Conservation (phyloP, 2,329 filamentous ascomycete genomes). For the Fusarium anthophilum region DNA sequence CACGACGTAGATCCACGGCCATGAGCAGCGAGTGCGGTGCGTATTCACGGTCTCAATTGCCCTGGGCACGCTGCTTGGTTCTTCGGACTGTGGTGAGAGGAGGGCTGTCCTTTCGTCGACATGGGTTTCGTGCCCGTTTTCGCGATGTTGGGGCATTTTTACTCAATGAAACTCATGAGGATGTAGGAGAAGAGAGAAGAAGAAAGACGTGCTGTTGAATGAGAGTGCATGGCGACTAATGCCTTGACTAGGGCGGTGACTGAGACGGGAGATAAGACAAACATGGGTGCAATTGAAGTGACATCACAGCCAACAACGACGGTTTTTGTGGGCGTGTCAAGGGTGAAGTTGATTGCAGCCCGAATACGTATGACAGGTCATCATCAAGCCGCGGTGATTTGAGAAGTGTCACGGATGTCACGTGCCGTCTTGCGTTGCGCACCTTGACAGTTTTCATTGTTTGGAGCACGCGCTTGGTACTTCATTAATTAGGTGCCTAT, state of each 20-base stretch:
- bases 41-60: not conserved
- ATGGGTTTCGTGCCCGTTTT: not conserved
- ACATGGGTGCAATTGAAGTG: not conserved
- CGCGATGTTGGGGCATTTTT: not conserved
- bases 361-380: not conserved
- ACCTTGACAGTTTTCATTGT: too few relatives aligned
- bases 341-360: not conserved
- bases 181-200: not conserved
- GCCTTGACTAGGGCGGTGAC: not conserved
- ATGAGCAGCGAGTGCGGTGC: not conserved
- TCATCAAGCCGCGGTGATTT: not conserved
- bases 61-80: not conserved
- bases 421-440: not conserved
- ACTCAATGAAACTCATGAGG: not conserved
- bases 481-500: not conserved
- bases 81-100: not conserved
- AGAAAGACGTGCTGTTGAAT: not conserved
- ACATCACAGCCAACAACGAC: not conserved
- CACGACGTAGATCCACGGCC: slow-evolving; percentile 1
- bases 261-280: not conserved
- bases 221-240: not conserved
- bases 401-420: not conserved
- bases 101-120: not conserved
- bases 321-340: not conserved
- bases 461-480: not conserved